Evolutionary conservation across 371 early-diverging fungal genomes (phyloP).

Genomic region (Haplosporangium sp.): DNA sequence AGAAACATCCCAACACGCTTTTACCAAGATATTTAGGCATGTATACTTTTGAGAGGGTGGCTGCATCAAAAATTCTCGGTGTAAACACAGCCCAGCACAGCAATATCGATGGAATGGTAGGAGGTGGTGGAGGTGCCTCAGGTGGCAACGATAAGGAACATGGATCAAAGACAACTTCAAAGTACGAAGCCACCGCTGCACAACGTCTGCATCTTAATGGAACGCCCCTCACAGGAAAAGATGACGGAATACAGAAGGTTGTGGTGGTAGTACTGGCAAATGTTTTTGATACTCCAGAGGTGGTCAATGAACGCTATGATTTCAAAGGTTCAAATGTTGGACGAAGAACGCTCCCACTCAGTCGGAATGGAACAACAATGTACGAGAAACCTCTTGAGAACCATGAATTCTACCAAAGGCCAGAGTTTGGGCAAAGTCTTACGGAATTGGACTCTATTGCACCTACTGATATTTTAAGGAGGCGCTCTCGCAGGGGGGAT

Average conservation of each 20-base stretch:
- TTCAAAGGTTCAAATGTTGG: conserved; percentile 73
- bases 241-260: conserved; percentile 56
- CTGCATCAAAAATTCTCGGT: conserved; percentile 14
- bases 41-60: conserved; percentile 63
- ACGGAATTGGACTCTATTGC: conserved; percentile 11
- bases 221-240: conserved; percentile 32
- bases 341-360: conserved; percentile 51
- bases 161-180: conserved; percentile 6
- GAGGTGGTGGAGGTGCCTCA: neutral
- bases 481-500: conserved; percentile 15
- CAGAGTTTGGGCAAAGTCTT: neutral
- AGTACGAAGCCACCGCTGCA: conserved; percentile 20
- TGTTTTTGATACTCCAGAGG: conserved; percentile 64
- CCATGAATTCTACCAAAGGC: neutral
- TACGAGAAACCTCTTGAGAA: neutral
- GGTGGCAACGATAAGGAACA: conserved; percentile 8
- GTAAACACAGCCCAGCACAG: neutral
- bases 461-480: conserved; percentile 3
- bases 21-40: conserved; percentile 69
- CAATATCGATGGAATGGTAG: conserved; percentile 2
- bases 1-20: conserved; percentile 60
- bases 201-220: conserved; percentile 48
- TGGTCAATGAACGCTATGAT: conserved; percentile 61
- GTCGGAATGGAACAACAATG: neutral
- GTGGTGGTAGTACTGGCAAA: conserved; percentile 65